Conservation (phyloP, 1,284 basidiomycete species). For the Papiliotrema terrestris region DNA sequence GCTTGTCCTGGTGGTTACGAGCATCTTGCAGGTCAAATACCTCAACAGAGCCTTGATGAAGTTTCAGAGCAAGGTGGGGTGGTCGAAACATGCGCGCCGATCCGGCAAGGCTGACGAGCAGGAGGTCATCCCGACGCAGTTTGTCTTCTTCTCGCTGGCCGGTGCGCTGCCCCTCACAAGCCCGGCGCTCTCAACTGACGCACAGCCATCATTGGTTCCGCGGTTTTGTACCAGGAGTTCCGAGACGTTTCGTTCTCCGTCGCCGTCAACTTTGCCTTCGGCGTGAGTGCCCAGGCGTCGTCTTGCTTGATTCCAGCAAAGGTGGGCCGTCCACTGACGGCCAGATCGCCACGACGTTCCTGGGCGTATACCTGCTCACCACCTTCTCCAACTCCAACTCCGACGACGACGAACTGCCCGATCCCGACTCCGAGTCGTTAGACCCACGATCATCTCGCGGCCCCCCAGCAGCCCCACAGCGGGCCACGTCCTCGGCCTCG, state of each 20-base stretch:
- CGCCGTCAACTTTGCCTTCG: conserved; percentile 57
- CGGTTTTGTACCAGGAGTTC: conserved; percentile 92
- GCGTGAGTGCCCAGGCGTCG: conserved; percentile 49
- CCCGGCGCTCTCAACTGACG: not conserved
- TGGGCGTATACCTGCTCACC: conserved; percentile 64
- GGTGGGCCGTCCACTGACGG: conserved; percentile 53
- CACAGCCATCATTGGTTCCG: conserved; percentile 82
- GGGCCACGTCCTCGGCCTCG: conserved; percentile 7
- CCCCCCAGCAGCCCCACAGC: conserved; percentile 1
- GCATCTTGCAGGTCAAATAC: conserved; percentile 84
- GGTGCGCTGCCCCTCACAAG: conserved; percentile 24
- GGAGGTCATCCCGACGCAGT: conserved; percentile 91
- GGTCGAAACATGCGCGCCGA: too few relatives aligned
- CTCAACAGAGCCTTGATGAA: conserved; percentile 85
- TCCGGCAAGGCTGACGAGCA: conserved; percentile 37
- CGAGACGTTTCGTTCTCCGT: conserved; percentile 71
- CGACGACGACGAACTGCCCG: not conserved
- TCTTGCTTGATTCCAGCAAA: not conserved
- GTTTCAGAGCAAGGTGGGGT: conserved; percentile 76
- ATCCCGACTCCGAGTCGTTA: not conserved
- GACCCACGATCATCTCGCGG: not conserved
- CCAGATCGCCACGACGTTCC: conserved; percentile 52
- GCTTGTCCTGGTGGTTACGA: conserved; percentile 69
- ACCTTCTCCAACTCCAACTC: conserved; percentile 10
- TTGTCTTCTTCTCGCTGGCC: conserved; percentile 65